A percentile compares a stretch with the other conserved stretches of the same genome.
Conservation (phyloP, 2,329 filamentous ascomycete genomes). For the Passalora sequoiae region DNA sequence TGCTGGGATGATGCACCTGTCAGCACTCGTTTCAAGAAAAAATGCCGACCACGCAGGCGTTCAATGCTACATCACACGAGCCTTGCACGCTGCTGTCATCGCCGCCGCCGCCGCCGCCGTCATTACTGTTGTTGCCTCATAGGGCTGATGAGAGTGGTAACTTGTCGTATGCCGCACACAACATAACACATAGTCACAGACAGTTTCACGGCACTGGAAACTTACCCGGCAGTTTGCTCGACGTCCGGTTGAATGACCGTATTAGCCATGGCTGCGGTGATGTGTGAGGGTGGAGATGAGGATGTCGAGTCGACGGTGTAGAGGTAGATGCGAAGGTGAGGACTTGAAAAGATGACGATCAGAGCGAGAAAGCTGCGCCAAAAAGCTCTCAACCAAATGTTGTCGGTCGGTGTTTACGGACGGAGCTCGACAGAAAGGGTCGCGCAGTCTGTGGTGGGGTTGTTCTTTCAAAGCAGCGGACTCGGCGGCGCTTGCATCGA, state of each 20-base stretch:
- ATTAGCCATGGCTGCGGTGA: slow-evolving; percentile 39
- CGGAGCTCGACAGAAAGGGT: too few species aligned
- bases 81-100: too few species aligned
- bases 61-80: neutral
- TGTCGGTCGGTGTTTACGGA: neutral
- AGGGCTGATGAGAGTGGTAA: too few species aligned
- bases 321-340: too few species aligned
- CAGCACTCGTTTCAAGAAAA: too few species aligned
- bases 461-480: too few species aligned
- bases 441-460: too few species aligned
- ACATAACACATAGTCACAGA: too few species aligned
- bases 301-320: neutral
- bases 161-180: neutral
- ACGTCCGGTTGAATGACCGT: slow-evolving; percentile 43
- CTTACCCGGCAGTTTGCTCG: slow-evolving; percentile 46
- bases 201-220: slow-evolving; percentile 11
- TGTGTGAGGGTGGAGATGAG: slow-evolving; percentile 1
- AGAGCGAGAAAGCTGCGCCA: slow-evolving; percentile 1
- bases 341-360: neutral
- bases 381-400: neutral
- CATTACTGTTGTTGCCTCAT: too few species aligned
- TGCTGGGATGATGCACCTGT: slow-evolving; percentile 48
- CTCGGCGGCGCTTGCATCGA: too few species aligned
- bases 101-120: too few species aligned
- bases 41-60: too few species aligned